These are phyloP conservation scores for Acrasis kona DNA, from an alignment of 78 protist genomes.

Conservation along the genomic window DNA sequence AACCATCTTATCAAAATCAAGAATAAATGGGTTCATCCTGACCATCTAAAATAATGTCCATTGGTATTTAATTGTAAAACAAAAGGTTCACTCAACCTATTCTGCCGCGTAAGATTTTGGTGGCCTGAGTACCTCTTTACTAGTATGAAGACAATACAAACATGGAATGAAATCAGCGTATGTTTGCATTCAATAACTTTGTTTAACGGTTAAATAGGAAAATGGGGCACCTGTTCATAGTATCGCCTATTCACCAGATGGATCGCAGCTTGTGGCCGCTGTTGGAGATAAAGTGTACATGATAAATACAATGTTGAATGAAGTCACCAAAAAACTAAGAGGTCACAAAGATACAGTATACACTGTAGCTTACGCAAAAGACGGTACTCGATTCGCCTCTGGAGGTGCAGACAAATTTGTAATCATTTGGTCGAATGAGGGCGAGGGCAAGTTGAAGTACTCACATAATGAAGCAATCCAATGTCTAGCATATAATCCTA, in stretches of 20 bases:
- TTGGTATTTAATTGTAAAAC: too few species aligned
- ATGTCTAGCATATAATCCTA: conserved; percentile 53
- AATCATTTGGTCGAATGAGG: conserved; percentile 56
- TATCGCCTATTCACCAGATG: conserved; percentile 28
- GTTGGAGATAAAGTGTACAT: conserved; percentile 30
- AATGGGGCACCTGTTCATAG: conserved; percentile 4
- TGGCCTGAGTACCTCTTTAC: too few species aligned
- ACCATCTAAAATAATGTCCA: too few species aligned
- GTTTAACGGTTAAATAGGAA: too few species aligned
- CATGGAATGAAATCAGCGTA: too few species aligned
- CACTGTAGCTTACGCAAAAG: conserved; percentile 41
- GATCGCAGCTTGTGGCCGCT: conserved; percentile 37
- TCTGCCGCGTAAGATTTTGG: too few species aligned
- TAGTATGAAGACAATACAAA: too few species aligned
- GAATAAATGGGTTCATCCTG: too few species aligned
- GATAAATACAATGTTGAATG: conserved; percentile 9
- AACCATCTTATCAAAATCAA: too few species aligned
- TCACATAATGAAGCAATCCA: conserved; percentile 41
- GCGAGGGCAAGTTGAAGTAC: conserved; percentile 45
- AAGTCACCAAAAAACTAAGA: too few species aligned
- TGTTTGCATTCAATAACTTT: too few species aligned
- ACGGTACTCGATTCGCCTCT: conserved; percentile 61
- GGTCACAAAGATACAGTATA: conserved; percentile 57
- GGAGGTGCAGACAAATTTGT: conserved; percentile 59
- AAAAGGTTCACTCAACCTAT: too few species aligned